Evolutionary conservation across 1,284 basidiomycete genomes (phyloP), one percentile per base, ranked within the genome.

Genomic region (Malassezia sp.): DNA sequence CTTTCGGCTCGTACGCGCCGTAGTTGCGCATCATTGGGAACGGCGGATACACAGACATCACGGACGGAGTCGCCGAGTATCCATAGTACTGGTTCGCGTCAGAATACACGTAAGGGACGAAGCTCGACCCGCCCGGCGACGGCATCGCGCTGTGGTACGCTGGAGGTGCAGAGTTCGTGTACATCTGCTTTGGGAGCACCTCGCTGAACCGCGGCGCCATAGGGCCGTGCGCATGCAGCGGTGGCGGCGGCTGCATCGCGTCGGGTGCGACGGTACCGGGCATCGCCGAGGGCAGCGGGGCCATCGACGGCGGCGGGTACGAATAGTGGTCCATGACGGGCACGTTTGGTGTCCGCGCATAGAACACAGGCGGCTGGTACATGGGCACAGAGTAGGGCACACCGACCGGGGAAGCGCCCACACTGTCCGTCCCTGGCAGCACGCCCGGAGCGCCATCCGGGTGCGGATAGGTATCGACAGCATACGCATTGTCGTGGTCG

Each of bases 1-100:
- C 58, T 36, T 36, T 54, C 15, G 57, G 57, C 3, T 56, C n/a
- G n/a, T n/a, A n/a, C n/a, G n/a, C n/a, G 58, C 35, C 60, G 64
- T 23, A 42, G 61, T 20, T 49, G 52, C 11, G 63, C 64, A 33
- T 42, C 49, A 42, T 33, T 23, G 41, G 10, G 1, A 18, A 30
- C 7, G 42, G 30, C 7, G 26, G 18, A 2, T 9, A 24, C 1
- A 18, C 31, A 1, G 35, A 9, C 2, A 12, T 33, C 1, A 9
- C 42, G 6, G 26, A 18, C 17, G 27, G 43, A 15, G 12, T 34
- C 4, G 20, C 23, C 9, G 22, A 28, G 6, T 30, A 21, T 12
- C 24, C 33, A 18, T 20, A 21, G 21, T 49, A 44, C 30, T 8
- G 26, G 12, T 28, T 26, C 10, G 38, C 18, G 14, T 40, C 38